Base-by-base conservation (phyloP, 148 eudicot genomes). In the Dysphania ambrosioides region DNA sequence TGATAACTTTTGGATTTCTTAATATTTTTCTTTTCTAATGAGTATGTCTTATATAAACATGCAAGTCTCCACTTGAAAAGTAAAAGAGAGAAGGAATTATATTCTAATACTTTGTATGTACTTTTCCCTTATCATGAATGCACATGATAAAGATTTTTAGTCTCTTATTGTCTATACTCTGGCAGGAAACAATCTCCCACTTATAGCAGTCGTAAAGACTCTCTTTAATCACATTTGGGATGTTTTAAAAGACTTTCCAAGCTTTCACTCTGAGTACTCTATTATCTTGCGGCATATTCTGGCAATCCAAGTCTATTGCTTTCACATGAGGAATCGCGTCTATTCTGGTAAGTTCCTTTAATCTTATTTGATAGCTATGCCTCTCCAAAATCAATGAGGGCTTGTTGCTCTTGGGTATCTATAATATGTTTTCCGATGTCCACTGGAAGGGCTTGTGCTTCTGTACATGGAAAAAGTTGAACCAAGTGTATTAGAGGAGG, bases 221-320 rank as follows among this genome's bases (percentile, higher is more conserved):
- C 93, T 95, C 44, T 90, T 86, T 80, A 83, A 83, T 80, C 97
- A 95, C 68, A 83, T 95, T 26, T 85, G 81, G 83, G 99, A 95
- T 73, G 88, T 92, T 76, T 72, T 92, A 36, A 86, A 85, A 73
- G 92, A 92, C 66, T 89, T 85, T 77, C 92, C 96, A 34, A 87
- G 90, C 83, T 95, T 92, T 83, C 97, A 90, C 68, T 87, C 91
- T 5, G 99, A 95, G 79, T 95, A 95, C 56, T 92, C 92, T 75
- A 79, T 79, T 76, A 88, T 95, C 67, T 83, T 95, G 21, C 86
- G 96, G 41, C 91, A 84, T 85, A 83, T 95, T 81, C 80, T 95
- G 84, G 82, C 83, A 30, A 84, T 81, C 58, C 82, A 66, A 77
- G 88, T 87, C 70, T 88, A 90, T 76, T 88, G 87, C 53, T 89